These are phyloP conservation scores for Hypsizygus marmoreus DNA, from an alignment of 768 basidiomycete species.

Conservation along the genomic window DNA sequence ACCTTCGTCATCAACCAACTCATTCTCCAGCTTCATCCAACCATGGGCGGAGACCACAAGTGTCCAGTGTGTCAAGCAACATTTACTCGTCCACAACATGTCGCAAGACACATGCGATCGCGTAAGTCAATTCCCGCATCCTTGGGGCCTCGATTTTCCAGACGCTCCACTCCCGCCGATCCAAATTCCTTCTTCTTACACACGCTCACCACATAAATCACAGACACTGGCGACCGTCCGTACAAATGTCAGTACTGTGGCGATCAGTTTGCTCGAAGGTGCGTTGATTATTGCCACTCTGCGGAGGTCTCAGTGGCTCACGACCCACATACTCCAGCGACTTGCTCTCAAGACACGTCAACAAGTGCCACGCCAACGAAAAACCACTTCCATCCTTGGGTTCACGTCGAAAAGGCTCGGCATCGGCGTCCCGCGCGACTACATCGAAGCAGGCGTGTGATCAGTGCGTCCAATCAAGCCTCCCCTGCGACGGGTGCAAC, in stretches of 20 bases:
- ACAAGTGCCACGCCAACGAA: conserved; percentile 85
- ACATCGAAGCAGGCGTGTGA: conserved; percentile 85
- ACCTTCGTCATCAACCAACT: conserved; percentile 4
- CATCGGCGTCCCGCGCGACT: conserved; percentile 68
- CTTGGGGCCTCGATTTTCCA: conserved; percentile 16
- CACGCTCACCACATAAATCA: conserved; percentile 7
- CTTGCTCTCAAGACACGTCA: conserved; percentile 81
- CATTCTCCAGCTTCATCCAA: conserved; percentile 13
- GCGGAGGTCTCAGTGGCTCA: conserved; percentile 4
- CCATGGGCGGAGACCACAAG: conserved; percentile 84
- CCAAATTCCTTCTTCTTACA: conserved; percentile 14
- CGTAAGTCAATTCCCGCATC: conserved; percentile 53
- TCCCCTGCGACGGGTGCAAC: conserved; percentile 79
- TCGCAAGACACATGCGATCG: conserved; percentile 87
- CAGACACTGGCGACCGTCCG: conserved; percentile 88
- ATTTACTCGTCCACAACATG: conserved; percentile 88
- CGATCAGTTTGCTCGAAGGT: conserved; percentile 90
- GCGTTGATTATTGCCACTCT: conserved; percentile 15
- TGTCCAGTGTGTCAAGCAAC: conserved; percentile 87
- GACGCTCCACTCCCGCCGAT: conserved; percentile 22
- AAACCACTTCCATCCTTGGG: conserved; percentile 48
- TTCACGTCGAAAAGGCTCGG: conserved; percentile 64
- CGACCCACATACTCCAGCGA: conserved; percentile 50
- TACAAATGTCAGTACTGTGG: conserved; percentile 89
- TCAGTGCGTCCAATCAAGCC: conserved; percentile 73